A percentile compares a stretch with the other conserved stretches of the same genome.
Evolutionary conservation across 208 protist genomes (phyloP).

Genomic region (Leishmania tropica): DNA sequence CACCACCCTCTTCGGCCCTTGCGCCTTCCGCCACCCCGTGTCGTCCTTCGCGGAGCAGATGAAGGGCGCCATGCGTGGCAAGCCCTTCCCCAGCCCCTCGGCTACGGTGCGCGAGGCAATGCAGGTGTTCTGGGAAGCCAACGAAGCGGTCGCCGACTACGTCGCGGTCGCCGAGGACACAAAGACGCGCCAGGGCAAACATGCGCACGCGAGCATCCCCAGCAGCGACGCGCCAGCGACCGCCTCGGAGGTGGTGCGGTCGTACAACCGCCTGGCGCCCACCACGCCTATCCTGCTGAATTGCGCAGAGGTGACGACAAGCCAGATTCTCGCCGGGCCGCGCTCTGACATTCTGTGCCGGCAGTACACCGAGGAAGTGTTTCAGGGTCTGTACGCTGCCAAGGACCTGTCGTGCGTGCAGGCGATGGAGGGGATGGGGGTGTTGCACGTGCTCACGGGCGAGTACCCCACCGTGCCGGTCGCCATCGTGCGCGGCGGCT

Average conservation of each 20-base stretch:
- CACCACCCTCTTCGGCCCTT: constrained; percentile 47
- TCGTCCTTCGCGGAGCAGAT: constrained; percentile 38
- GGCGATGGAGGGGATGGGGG: constrained; percentile 57
- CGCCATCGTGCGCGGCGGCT: constrained; percentile 52
- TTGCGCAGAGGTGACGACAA: constrained; percentile 54
- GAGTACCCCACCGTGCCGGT: constrained; percentile 50
- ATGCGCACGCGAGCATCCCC: background rate
- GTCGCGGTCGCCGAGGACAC: background rate
- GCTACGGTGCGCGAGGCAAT: constrained; percentile 35
- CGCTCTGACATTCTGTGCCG: constrained; percentile 51
- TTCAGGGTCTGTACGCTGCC: constrained; percentile 24
- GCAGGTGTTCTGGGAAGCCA: constrained; percentile 43
- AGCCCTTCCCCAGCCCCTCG: constrained; percentile 41
- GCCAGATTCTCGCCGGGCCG: constrained; percentile 51
- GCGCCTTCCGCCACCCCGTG: constrained; percentile 39
- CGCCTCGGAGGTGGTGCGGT: constrained; percentile 13
- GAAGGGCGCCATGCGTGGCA: constrained; percentile 45
- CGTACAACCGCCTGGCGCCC: constrained; percentile 39
- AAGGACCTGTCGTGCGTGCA: constrained; percentile 55
- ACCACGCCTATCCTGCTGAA: constrained; percentile 41
- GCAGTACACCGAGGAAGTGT: constrained; percentile 49
- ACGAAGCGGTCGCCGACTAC: constrained; percentile 48
- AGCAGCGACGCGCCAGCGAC: background rate
- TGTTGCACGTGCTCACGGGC: constrained; percentile 50
- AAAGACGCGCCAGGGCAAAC: background rate